Base-by-base conservation (phyloP, 495 filamentous ascomycete species). In the Echria macrotheca region DNA sequence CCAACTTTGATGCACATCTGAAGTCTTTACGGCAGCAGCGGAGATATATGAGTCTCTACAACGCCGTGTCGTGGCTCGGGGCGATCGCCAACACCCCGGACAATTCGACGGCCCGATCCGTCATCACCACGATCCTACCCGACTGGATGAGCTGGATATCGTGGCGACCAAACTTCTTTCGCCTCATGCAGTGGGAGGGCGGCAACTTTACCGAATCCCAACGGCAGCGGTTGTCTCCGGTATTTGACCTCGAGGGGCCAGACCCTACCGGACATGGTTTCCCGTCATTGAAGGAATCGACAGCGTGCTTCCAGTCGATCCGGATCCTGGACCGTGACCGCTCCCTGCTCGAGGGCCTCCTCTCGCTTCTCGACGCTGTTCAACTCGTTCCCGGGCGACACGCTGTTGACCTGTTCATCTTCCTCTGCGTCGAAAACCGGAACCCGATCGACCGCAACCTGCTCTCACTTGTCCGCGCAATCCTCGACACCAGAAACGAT, bases 241-340 rank as follows among this genome's bases (percentile, higher is more conserved):
- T 57, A 10, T 57, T 57, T 32, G 50, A 57, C 28, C 50, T 57
- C 15, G 50, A 57, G 38, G 55, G 50, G 4, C 55, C 55, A 7
- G 55, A 57, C 37, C 40, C 43, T 1, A 45, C 54, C 11, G 45
- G 44, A 14, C 29, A 32, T 5, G 49, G 54, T 1, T 35, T 15
- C 8, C 18, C 25, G 19, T 23, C 45, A 0, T 26, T 57, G 10
- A 53, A 47, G 29, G 22, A 47, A 1, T 53, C 46, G 26, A 23
- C 46, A 31, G 50, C 21, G 9, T 53, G 55, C 38, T 53, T 50
- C 22, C 24, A 53, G 18, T 33, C 15, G 9, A 26, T 53, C 6
- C 31, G 4, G 11, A 35, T 51, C 42, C 19, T 38, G n/a, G 38
- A 43, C 29, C n/a, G 21, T 1, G 50, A 57, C 24, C 35, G 29